These are phyloP conservation scores for Aspergillus clavatus DNA, from an alignment of 2,329 filamentous ascomycete species.

Conservation along the genomic window DNA sequence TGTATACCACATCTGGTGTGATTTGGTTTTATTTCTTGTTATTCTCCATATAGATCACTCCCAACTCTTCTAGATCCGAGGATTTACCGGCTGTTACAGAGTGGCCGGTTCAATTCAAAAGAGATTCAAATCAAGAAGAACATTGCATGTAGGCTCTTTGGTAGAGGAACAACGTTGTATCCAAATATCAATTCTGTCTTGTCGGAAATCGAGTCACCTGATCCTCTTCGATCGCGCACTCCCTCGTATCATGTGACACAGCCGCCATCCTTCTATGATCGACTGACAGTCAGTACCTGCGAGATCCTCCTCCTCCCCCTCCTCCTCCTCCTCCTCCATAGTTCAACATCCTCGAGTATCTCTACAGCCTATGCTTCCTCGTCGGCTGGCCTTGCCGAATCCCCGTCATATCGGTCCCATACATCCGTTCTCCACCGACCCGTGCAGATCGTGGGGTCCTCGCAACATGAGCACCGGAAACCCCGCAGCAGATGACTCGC, in stretches of 20 bases:
- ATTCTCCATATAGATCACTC: constrained; percentile 14
- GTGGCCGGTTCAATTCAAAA: background rate
- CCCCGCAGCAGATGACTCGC: background rate
- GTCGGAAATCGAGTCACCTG: too few species aligned
- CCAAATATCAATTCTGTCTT: too few species aligned
- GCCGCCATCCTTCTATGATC: too few species aligned
- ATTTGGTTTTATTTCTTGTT: constrained; percentile 8
- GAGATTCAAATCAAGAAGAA: background rate
- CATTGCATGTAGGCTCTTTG: too few species aligned
- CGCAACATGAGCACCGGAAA: background rate
- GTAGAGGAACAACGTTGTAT: too few species aligned
- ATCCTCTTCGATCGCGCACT: too few species aligned
- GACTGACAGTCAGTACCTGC: too few species aligned
- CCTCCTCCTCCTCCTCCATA: background rate
- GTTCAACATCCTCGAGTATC: background rate
- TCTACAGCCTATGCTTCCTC: constrained; percentile 4
- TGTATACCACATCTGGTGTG: constrained; percentile 16
- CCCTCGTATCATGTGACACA: too few species aligned
- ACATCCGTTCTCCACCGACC: background rate
- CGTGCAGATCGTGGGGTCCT: background rate
- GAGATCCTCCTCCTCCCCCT: too few species aligned
- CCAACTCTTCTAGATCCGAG: constrained; percentile 6
- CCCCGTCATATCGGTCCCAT: background rate
- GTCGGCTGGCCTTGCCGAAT: background rate
- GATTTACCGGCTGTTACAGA: background rate